Conservation (phyloP, 805 yeast genomes). For the Barnettozyma sp. region DNA sequence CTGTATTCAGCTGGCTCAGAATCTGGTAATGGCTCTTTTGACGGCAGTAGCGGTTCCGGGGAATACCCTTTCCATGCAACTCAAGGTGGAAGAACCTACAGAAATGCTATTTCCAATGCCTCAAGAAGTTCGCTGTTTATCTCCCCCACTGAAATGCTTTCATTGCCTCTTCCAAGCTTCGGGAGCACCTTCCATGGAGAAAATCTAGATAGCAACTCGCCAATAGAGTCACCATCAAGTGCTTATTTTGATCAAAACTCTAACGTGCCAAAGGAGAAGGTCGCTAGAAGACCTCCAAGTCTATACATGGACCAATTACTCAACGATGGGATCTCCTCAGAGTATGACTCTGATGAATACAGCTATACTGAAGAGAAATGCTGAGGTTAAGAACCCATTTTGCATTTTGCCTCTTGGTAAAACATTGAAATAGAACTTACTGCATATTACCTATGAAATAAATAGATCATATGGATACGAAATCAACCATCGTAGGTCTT, state of each 20-base stretch:
- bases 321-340: conserved; percentile 20
- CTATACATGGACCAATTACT: conserved; percentile 40
- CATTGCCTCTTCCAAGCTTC: conserved; percentile 11
- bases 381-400: too few relatives aligned
- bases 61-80: conserved; percentile 6
- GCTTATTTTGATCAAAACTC: conserved; percentile 8
- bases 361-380: conserved; percentile 17
- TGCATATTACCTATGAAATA: background rate
- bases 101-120: conserved; percentile 20
- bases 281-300: conserved; percentile 41
- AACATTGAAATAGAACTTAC: too few relatives aligned
- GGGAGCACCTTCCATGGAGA: conserved; percentile 8
- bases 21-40: conserved; percentile 23
- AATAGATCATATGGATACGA: background rate
- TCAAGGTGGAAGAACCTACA: conserved; percentile 21
- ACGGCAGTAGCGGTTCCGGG: too few relatives aligned
- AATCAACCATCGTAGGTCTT: too few relatives aligned
- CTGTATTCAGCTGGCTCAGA: conserved; percentile 27
- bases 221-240: conserved; percentile 22
- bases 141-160: conserved; percentile 43
- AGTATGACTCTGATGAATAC: background rate
- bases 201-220: conserved; percentile 15
- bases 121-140: conserved; percentile 42
- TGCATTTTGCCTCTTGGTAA: too few relatives aligned
- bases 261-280: conserved; percentile 5